Base-by-base conservation (phyloP, 1,284 basidiomycete genomes). In the Marasmius sp. region DNA sequence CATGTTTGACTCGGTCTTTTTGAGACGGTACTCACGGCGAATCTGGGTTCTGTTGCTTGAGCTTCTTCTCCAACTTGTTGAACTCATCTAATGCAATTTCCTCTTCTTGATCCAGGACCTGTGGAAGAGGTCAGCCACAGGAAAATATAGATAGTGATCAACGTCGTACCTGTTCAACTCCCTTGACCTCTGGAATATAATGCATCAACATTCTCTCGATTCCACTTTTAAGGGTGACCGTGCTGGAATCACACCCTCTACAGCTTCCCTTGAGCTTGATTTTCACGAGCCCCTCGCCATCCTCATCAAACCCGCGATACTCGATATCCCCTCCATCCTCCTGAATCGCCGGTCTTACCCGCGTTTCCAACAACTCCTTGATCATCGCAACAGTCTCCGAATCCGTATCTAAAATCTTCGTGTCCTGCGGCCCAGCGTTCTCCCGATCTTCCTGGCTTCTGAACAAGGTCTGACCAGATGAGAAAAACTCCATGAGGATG, bases 201-300 rank as follows among this genome's bases (percentile, higher is more conserved):
- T 99, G 97, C 93, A 94, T 97, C 70, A 99, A 80, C 97, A 99
- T 99, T 64, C 97, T 84, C 80, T 99, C 97, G 60, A 98, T 97
- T 3, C 96, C 95, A 66, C 85, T 89, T 82, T 98, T 99, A 64
- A 99, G 81, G 16, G 97, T 99, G 34, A 99, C 96, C 11, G 94
- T 90, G 70, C 92, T 94, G 41, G 92, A 94, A 66, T 89, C 88
- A 76, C 97, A 99, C 7, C 97, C 97, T 70, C 97, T 81, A 78
- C 97, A 99, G 71, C 93, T 96, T 22, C 97, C 97, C 80, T 98
- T 99, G 65, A 99, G 80, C 77, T 92, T 97, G 45, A 99, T 84
- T 71, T 86, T 93, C 38, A 99, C 86, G 66, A 89, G 60, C 0
- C 86, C 86, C 54, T 80, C 76, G 2, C 85, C 86, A 27, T 85